These are phyloP conservation scores for Xylaria nigripes DNA, from an alignment of 495 filamentous ascomycete species.

Conservation along the genomic window DNA sequence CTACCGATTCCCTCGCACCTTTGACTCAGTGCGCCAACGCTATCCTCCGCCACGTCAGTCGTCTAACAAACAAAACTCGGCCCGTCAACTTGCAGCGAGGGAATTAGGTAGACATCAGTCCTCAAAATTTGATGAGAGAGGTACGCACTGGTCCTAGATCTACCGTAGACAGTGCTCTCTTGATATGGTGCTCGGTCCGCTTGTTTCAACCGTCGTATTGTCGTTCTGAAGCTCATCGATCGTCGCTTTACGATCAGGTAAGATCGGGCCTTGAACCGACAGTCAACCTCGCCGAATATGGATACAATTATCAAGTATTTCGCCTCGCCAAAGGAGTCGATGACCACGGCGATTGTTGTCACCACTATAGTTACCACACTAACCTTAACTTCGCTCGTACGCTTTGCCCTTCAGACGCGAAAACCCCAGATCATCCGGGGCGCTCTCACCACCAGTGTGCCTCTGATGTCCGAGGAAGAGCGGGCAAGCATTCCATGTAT, in stretches of 20 bases:
- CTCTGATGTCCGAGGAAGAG: conserved; percentile 23
- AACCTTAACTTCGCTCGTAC: conserved; percentile 23
- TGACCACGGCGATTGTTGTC: conserved; percentile 22
- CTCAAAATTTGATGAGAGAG: too few relatives aligned
- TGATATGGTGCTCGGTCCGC: not conserved
- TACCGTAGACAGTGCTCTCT: not conserved
- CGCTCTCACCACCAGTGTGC: conserved; percentile 30
- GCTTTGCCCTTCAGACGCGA: conserved; percentile 26
- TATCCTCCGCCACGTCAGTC: not conserved
- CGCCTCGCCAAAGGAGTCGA: conserved; percentile 11
- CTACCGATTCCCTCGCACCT: not conserved
- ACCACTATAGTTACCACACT: conserved; percentile 26
- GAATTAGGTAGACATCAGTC: too few relatives aligned
- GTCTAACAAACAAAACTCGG: too few relatives aligned
- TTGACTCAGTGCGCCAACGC: not conserved
- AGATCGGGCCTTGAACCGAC: not conserved
- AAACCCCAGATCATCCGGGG: conserved; percentile 27
- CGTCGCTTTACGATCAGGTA: not conserved
- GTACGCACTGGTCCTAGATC: not conserved
- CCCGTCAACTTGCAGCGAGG: too few relatives aligned
- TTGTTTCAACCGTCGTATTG: not conserved
- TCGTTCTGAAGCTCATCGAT: not conserved
- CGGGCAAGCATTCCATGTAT: conserved; percentile 27
- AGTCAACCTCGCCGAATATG: conserved; percentile 7
- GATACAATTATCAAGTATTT: conserved; percentile 19